Evolutionary conservation across 192 early-diverging fungal genomes (phyloP).

Genomic region (Backusella circina): DNA sequence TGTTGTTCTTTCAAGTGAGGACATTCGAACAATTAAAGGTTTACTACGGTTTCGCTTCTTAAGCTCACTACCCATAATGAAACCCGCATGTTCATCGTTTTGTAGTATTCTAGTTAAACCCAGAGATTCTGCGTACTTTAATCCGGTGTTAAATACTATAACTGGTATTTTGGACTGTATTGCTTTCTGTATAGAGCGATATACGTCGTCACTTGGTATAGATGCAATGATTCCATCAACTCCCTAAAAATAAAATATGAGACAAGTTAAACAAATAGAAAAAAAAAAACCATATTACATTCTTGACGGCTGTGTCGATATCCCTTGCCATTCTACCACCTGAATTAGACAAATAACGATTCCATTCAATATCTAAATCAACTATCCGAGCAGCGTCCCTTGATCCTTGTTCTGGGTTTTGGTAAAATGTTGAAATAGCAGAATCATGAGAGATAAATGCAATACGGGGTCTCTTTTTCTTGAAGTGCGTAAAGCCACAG

Average conservation of each 20-base stretch:
- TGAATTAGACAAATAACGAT: not conserved
- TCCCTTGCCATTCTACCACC: not conserved
- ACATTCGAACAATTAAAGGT: conserved; percentile 4
- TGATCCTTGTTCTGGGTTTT: conserved; percentile 23
- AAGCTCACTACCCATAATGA: not conserved
- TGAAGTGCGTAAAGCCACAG: not conserved
- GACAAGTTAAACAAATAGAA: not conserved
- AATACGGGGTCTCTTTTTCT: conserved; percentile 4
- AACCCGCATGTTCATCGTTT: not conserved
- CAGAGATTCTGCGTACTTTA: not conserved
- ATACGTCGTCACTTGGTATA: conserved; percentile 8
- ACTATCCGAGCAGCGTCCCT: conserved; percentile 16
- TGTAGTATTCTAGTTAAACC: conserved; percentile 13
- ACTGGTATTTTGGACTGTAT: not conserved
- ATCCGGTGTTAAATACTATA: conserved; percentile 15
- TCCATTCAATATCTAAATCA: conserved; percentile 19
- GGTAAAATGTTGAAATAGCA: conserved; percentile 3
- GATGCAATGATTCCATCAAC: conserved; percentile 23
- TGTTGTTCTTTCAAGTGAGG: not conserved
- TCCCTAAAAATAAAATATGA: not conserved
- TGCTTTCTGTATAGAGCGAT: not conserved
- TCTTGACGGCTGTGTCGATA: conserved; percentile 5
- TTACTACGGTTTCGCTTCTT: not conserved
- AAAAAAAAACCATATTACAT: not conserved
- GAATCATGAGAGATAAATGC: conserved; percentile 19